Evolutionary conservation across 495 filamentous ascomycete genomes (phyloP).

Genomic region (Neurospora sp.): DNA sequence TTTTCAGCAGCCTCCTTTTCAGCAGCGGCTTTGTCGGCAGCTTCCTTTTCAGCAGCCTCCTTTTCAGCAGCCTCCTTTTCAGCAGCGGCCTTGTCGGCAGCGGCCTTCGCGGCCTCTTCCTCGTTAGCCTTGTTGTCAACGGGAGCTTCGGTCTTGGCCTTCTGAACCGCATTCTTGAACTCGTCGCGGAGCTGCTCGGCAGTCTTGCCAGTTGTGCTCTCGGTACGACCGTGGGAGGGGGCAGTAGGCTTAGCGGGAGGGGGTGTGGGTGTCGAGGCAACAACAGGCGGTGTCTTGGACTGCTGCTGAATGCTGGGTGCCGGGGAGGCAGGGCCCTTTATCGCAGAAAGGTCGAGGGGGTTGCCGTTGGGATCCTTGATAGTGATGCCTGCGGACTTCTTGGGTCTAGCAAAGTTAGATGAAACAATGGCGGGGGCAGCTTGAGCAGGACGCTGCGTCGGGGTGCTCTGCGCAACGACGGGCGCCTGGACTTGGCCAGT

Average conservation of each 20-base stretch:
- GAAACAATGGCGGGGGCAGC: slow-evolving; percentile 50
- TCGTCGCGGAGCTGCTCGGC: slow-evolving; percentile 40
- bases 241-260: slow-evolving; percentile 33
- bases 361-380: slow-evolving; percentile 75
- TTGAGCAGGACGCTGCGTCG: slow-evolving; percentile 42
- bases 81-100: slow-evolving; percentile 34
- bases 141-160: slow-evolving; percentile 21
- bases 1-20: slow-evolving; percentile 41
- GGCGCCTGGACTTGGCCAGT: slow-evolving; percentile 50
- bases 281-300: slow-evolving; percentile 42
- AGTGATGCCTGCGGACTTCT: slow-evolving; percentile 56
- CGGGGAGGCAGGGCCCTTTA: slow-evolving; percentile 35
- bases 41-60: slow-evolving; percentile 36
- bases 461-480: slow-evolving; percentile 33
- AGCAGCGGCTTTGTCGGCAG: too few species aligned
- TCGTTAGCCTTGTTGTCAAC: slow-evolving; percentile 29
- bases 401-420: slow-evolving; percentile 48
- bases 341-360: slow-evolving; percentile 29
- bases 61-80: slow-evolving; percentile 31
- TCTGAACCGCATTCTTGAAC: slow-evolving; percentile 40
- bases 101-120: slow-evolving; percentile 23
- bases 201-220: slow-evolving; percentile 37
- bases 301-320: slow-evolving; percentile 37
- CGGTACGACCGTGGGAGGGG: slow-evolving; percentile 35
- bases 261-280: slow-evolving; percentile 42